A percentile compares a stretch with the other conserved stretches of the same genome.
Evolutionary conservation across 2,329 filamentous ascomycete genomes (phyloP).

Genomic region (Tolypocladium tropicale): DNA sequence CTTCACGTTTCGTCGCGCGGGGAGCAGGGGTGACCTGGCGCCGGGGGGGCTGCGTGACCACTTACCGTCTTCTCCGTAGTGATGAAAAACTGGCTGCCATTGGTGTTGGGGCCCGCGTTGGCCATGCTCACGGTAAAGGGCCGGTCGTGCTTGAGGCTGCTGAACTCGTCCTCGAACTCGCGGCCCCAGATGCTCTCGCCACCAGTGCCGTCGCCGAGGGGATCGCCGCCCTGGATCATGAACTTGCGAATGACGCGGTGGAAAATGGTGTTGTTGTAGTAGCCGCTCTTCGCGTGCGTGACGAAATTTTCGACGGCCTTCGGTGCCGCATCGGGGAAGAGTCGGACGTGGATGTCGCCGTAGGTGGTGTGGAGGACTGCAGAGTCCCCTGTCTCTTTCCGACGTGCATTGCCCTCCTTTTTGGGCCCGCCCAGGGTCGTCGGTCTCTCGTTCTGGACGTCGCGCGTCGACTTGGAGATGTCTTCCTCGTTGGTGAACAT

Average conservation of each 20-base stretch:
- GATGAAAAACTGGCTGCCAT: slow-evolving; percentile 96
- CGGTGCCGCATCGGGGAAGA: slow-evolving; percentile 88
- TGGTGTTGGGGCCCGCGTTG: slow-evolving; percentile 90
- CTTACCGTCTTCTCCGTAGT: slow-evolving; percentile 88
- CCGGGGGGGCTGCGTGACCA: slow-evolving; percentile 10
- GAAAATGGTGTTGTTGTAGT: slow-evolving; percentile 97
- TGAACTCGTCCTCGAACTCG: slow-evolving; percentile 92
- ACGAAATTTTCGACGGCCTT: slow-evolving; percentile 97
- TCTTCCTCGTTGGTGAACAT: slow-evolving; percentile 92
- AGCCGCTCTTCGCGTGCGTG: slow-evolving; percentile 77
- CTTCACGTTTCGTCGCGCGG: neutral
- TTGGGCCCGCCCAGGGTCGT: slow-evolving; percentile 44
- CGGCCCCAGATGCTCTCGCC: slow-evolving; percentile 89
- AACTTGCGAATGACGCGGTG: slow-evolving; percentile 96
- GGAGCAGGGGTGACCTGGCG: neutral
- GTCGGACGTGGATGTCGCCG: slow-evolving; percentile 85
- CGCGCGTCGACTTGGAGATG: slow-evolving; percentile 71
- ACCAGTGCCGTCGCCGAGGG: slow-evolving; percentile 81
- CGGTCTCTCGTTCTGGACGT: slow-evolving; percentile 92
- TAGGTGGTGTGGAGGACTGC: slow-evolving; percentile 87
- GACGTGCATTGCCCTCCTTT: slow-evolving; percentile 43
- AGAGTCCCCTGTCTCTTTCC: slow-evolving; percentile 62
- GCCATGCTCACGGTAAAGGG: slow-evolving; percentile 97
- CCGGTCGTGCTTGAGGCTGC: slow-evolving; percentile 83
- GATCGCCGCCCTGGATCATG: slow-evolving; percentile 98